Evolutionary conservation across 352 stramenopile genomes (phyloP).

Genomic region (Phytopythium delawarense): DNA sequence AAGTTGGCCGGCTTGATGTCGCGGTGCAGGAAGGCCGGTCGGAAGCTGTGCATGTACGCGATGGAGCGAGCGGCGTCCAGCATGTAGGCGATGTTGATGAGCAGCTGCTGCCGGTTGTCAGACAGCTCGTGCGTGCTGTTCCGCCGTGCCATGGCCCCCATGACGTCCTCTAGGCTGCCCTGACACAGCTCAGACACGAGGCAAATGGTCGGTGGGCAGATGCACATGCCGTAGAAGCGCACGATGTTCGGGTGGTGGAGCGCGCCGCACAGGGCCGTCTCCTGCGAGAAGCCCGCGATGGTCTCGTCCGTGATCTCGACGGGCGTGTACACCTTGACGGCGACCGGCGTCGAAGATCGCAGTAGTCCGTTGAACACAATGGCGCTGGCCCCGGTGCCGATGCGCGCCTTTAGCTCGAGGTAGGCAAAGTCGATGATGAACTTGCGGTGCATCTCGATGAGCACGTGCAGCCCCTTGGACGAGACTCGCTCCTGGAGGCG

Average conservation of each 20-base stretch:
- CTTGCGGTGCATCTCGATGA: constrained; percentile 73
- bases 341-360: constrained; percentile 41
- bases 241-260: constrained; percentile 64
- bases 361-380: constrained; percentile 49
- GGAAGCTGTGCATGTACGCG: constrained; percentile 74
- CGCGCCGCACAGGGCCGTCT: constrained; percentile 50
- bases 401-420: constrained; percentile 43
- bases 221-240: constrained; percentile 59
- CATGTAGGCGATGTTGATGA: constrained; percentile 59
- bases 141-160: constrained; percentile 28
- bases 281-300: constrained; percentile 51
- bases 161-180: constrained; percentile 54
- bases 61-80: constrained; percentile 61
- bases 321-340: constrained; percentile 71
- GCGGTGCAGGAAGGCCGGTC: constrained; percentile 63
- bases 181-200: constrained; percentile 67
- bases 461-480: constrained; percentile 51
- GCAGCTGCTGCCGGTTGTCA: constrained; percentile 48
- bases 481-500: constrained; percentile 45
- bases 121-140: constrained; percentile 15
- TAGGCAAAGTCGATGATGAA: constrained; percentile 73
- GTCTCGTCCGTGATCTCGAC: constrained; percentile 54
- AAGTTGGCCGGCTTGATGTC: constrained; percentile 81
- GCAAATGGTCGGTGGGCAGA: constrained; percentile 60
- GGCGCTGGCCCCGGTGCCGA: constrained; percentile 44